Evolutionary conservation across 2,329 filamentous ascomycete genomes (phyloP), one percentile per base, ranked within the genome.

Genomic region (Furcasterigmium sp.): DNA sequence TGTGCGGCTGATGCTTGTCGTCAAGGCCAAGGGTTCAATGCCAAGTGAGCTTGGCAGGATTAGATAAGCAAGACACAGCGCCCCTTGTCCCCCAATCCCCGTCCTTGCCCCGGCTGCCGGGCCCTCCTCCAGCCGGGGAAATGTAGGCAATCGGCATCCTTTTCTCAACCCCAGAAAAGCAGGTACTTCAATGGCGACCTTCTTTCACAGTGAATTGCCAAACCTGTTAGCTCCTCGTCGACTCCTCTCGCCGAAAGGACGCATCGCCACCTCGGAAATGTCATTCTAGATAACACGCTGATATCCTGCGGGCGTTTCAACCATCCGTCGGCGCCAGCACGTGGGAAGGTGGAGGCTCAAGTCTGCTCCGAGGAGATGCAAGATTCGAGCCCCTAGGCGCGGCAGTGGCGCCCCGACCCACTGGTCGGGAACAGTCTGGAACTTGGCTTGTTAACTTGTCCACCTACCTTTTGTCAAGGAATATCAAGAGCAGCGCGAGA

Each of bases 281-380:
- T 40, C 38, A 21, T 18, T n/a, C 11, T 30, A 15, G 38, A 40
- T 40, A 40, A 35, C 32, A 15, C 38, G 26, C 26, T 19, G 38
- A 40, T 40, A 40, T 18, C 38, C 23, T 40, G 38, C 38, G 38
- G 38, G 38, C 38, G 38, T n/a, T 32, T 18, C 29, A 20, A 29
- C 26, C 26, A 25, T 40, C 38, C 26, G 26, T 40, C 38, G 38
- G 19, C 38, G 38, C 38, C 38, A 28, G 23, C 38, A 40, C 38
- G 38, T 30, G 38, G 38, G 38, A 40, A 17, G 26, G 38, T 40
- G 26, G 38, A 40, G 38, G 38, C 38, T 32, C 26, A 32, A 40
- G 15, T 40, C 38, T 39, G 38, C 38, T 40, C 38, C 38, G 38
- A 20, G 38, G 38, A 40, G 38, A 40, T 40, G n/a, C 38, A 40